Evolutionary conservation across 768 basidiomycete genomes (phyloP).

Genomic region (Agrocybe pediades): DNA sequence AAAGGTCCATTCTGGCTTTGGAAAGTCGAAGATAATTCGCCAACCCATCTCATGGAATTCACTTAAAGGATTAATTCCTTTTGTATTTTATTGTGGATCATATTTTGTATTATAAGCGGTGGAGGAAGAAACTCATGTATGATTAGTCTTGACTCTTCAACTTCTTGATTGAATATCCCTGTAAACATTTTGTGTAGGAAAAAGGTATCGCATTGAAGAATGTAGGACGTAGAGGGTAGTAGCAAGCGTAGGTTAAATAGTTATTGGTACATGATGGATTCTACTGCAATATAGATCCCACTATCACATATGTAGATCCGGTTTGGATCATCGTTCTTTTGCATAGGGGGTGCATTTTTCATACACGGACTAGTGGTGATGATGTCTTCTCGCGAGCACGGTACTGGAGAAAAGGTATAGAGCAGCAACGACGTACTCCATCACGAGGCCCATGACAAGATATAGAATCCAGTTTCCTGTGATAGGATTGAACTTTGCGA

Average conservation of each 20-base stretch:
- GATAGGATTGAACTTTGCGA: conserved; percentile 58
- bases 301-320: too few species aligned
- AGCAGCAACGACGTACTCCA: conserved; percentile 55
- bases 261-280: conserved; percentile 6
- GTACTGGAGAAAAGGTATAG: conserved; percentile 52
- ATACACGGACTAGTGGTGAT: conserved; percentile 14
- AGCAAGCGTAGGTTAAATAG: background rate
- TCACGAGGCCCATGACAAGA: conserved; percentile 57
- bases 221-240: background rate
- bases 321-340: background rate
- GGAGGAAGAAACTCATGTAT: too few species aligned
- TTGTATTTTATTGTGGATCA: background rate
- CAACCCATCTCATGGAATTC: conserved; percentile 37
- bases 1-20: conserved; percentile 76
- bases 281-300: too few species aligned
- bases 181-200: background rate
- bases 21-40: conserved; percentile 49
- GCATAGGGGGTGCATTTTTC: too few species aligned
- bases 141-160: background rate
- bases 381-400: conserved; percentile 35
- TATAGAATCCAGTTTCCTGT: conserved; percentile 61
- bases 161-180: too few species aligned
- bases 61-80: conserved; percentile 12
- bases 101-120: background rate
- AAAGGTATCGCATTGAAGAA: conserved; percentile 4